Percentiles rank a stretch among this genome's conserved stretches.
Evolutionary conservation across 106 monocot species (phyloP).

Genomic region (Acanthochlamys bracteata): DNA sequence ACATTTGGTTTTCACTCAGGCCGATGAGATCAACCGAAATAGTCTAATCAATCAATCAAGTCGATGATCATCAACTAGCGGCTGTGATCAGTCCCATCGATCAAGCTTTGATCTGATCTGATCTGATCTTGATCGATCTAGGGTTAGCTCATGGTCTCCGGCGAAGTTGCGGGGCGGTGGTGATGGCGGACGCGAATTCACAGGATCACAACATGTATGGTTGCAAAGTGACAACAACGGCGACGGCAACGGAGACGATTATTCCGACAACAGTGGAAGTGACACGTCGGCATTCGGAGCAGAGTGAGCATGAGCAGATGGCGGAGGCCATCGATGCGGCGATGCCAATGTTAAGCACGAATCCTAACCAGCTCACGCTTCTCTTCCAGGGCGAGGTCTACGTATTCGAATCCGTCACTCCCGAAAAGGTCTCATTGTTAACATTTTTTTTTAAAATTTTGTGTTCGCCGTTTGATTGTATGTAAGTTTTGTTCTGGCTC

Average conservation of each 20-base stretch:
- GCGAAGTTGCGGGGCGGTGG: conserved; percentile 1
- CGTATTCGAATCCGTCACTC: conserved; percentile 82
- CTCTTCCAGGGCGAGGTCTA: conserved; percentile 87
- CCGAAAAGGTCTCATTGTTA: conserved; percentile 58
- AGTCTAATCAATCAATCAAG: no score
- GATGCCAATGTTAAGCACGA: conserved; percentile 30
- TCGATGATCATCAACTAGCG: conserved; percentile 4
- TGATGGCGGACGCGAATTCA: not conserved
- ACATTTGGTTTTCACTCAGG: no score
- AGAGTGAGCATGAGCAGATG: conserved; percentile 18
- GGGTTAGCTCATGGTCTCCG: conserved; percentile 5
- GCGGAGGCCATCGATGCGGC: conserved; percentile 36
- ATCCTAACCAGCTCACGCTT: conserved; percentile 76
- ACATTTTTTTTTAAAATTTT: no score
- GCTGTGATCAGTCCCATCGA: not conserved
- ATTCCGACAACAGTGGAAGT: no score
- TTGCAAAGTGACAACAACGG: conserved; percentile 3
- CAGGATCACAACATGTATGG: not conserved
- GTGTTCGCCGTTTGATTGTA: no score
- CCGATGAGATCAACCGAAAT: no score
- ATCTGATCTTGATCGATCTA: not conserved
- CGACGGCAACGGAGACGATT: not conserved
- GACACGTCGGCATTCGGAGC: not conserved
- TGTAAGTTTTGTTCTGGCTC: no score
- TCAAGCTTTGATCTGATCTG: not conserved